Evolutionary conservation across 2,329 filamentous ascomycete species (phyloP).

Genomic region (Amesomyces nigricolor): DNA sequence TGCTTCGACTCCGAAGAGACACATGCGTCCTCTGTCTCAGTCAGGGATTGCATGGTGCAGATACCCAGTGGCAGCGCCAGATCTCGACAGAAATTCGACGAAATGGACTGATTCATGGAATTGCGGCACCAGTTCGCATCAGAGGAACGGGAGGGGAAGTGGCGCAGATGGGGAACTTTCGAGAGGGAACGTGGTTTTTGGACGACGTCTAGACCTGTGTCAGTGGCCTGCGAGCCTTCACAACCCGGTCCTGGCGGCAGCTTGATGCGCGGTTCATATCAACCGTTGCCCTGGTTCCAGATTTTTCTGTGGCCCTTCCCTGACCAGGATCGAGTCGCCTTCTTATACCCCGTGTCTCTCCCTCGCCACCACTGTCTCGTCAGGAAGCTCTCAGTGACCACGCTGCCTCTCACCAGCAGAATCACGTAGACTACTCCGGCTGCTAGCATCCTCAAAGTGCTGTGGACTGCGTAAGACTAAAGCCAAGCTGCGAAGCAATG

Average conservation of each 20-base stretch:
- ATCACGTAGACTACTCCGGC: background rate
- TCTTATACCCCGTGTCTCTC: background rate
- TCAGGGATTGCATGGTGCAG: background rate
- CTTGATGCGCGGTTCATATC: conserved; percentile 9
- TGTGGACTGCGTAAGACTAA: conserved; percentile 12
- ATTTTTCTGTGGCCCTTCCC: conserved; percentile 8
- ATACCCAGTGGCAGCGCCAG: background rate
- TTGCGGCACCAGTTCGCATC: background rate
- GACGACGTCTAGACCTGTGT: background rate
- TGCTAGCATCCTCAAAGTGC: background rate
- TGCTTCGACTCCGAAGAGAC: background rate
- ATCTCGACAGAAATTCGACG: too few relatives aligned
- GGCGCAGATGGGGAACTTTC: background rate
- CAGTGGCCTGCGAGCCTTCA: conserved; percentile 4
- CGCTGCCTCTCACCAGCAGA: background rate
- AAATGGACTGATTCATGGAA: background rate
- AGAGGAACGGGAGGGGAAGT: background rate
- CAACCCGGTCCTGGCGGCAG: background rate
- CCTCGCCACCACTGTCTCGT: background rate
- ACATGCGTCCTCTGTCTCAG: background rate
- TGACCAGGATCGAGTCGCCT: background rate
- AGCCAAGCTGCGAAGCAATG: conserved; percentile 39
- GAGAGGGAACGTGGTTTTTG: background rate
- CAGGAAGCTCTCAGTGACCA: background rate
- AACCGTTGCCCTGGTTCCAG: conserved; percentile 3